Percentiles rank a stretch among this genome's conserved stretches.
Evolutionary conservation across 352 stramenopile species (phyloP).

Genomic region (Phytophthora ohioensis): DNA sequence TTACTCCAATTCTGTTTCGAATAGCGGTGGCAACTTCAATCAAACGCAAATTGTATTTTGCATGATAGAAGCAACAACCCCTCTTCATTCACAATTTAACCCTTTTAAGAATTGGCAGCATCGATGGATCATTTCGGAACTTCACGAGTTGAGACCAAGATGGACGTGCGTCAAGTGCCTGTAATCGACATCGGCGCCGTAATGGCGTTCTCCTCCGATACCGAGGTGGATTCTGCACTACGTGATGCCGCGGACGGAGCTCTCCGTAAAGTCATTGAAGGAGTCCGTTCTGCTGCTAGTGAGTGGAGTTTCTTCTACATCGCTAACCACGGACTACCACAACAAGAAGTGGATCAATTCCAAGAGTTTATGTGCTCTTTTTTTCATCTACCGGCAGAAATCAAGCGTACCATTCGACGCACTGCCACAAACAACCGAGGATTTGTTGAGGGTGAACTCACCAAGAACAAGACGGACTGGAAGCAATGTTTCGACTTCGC

Average conservation of each 20-base stretch:
- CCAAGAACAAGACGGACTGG: slow-evolving; percentile 94
- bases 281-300: slow-evolving; percentile 29
- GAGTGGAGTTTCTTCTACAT: slow-evolving; percentile 96
- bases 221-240: not conserved
- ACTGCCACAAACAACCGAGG: slow-evolving; percentile 84
- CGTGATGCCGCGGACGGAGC: not conserved
- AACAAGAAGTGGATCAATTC: slow-evolving; percentile 68
- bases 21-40: too few relatives aligned
- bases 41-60: too few relatives aligned
- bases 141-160: not conserved
- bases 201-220: not conserved
- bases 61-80: too few relatives aligned
- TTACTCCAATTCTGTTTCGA: too few relatives aligned
- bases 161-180: not conserved
- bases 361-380: slow-evolving; percentile 71
- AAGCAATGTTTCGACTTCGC: slow-evolving; percentile 89
- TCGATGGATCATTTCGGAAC: not conserved
- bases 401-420: slow-evolving; percentile 71
- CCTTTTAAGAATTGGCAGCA: too few relatives aligned
- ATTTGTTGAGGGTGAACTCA: slow-evolving; percentile 95
- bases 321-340: slow-evolving; percentile 73
- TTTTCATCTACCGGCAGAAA: slow-evolving; percentile 79
- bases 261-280: slow-evolving; percentile 45
- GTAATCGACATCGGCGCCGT: not conserved
- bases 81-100: too few relatives aligned